Evolutionary conservation across 352 stramenopile genomes (phyloP).

Genomic region (Pythium chondricola): DNA sequence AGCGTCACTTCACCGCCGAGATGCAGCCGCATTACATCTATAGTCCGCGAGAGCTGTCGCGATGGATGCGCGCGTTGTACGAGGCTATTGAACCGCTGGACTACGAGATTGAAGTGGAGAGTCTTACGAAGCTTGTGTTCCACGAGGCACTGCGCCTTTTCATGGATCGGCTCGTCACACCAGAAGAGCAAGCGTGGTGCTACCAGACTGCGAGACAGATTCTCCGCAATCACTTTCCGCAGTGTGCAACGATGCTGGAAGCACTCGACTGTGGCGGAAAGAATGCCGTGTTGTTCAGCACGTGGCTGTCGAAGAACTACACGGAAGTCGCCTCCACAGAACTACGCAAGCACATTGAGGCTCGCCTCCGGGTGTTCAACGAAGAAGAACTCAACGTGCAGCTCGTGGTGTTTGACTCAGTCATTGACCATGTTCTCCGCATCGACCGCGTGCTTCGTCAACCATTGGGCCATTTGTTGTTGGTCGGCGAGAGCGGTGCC

Average conservation of each 20-base stretch:
- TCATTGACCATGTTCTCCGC: slow-evolving; percentile 98
- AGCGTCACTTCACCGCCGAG: slow-evolving; percentile 92
- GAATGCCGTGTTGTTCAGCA: slow-evolving; percentile 96
- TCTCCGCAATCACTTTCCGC: slow-evolving; percentile 75
- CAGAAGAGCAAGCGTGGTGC: slow-evolving; percentile 96
- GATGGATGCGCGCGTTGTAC: slow-evolving; percentile 99
- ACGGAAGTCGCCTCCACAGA: slow-evolving; percentile 88
- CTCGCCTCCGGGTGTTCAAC: slow-evolving; percentile 97
- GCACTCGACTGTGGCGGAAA: slow-evolving; percentile 68
- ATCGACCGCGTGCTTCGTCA: slow-evolving; percentile 98
- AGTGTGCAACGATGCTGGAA: slow-evolving; percentile 69
- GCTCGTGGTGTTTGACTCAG: slow-evolving; percentile 99
- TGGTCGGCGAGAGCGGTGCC: slow-evolving; percentile 97
- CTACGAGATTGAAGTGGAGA: slow-evolving; percentile 93
- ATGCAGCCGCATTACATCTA: slow-evolving; percentile 99
- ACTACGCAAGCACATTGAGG: slow-evolving; percentile 95
- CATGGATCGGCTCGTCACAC: slow-evolving; percentile 97
- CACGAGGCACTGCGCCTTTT: slow-evolving; percentile 99
- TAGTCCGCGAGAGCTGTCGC: slow-evolving; percentile 97
- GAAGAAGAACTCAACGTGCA: slow-evolving; percentile 99
- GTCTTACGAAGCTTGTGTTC: slow-evolving; percentile 96
- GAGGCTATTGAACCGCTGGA: slow-evolving; percentile 96
- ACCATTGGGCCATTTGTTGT: slow-evolving; percentile 96
- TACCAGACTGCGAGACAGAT: slow-evolving; percentile 84
- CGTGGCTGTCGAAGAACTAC: slow-evolving; percentile 98